Evolutionary conservation across 1,284 basidiomycete genomes (phyloP).

Genomic region (Ustilago trichophora): DNA sequence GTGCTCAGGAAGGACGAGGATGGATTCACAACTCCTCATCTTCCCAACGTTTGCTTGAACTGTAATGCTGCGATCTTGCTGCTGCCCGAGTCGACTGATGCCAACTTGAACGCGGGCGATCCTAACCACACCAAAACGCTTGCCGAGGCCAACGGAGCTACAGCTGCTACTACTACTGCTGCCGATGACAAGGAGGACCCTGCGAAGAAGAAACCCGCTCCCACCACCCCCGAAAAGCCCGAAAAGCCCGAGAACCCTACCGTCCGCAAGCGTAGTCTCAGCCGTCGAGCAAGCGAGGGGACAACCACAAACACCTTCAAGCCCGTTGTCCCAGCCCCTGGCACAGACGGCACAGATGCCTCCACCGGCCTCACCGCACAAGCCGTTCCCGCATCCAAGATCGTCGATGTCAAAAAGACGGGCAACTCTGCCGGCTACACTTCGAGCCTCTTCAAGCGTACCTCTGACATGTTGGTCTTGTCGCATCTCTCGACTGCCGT

Average conservation of each 20-base stretch:
- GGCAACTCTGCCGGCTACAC: slow-evolving; percentile 6
- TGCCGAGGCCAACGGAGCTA: slow-evolving; percentile 7
- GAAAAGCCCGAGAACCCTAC: no score
- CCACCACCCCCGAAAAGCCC: no score
- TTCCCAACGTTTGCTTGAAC: slow-evolving; percentile 47
- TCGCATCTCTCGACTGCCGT: slow-evolving; percentile 44
- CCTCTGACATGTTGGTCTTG: slow-evolving; percentile 40
- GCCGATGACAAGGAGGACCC: not conserved
- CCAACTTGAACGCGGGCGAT: slow-evolving; percentile 1
- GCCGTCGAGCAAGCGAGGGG: no score
- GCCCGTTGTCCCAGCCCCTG: not conserved
- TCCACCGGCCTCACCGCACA: no score
- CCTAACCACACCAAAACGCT: slow-evolving; percentile 14
- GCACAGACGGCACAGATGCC: no score
- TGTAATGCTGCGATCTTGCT: slow-evolving; percentile 50
- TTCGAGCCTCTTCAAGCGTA: slow-evolving; percentile 26
- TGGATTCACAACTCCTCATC: slow-evolving; percentile 48
- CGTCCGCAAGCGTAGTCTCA: no score
- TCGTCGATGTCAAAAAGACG: slow-evolving; percentile 33
- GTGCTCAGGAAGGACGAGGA: slow-evolving; percentile 48
- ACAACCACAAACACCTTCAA: not conserved
- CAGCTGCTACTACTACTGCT: not conserved
- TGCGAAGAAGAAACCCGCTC: no score
- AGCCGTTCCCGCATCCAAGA: slow-evolving; percentile 5
- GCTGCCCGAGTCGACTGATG: slow-evolving; percentile 28